Evolutionary conservation across 1,284 basidiomycete genomes (phyloP).

Genomic region (Gomphus bonarii): DNA sequence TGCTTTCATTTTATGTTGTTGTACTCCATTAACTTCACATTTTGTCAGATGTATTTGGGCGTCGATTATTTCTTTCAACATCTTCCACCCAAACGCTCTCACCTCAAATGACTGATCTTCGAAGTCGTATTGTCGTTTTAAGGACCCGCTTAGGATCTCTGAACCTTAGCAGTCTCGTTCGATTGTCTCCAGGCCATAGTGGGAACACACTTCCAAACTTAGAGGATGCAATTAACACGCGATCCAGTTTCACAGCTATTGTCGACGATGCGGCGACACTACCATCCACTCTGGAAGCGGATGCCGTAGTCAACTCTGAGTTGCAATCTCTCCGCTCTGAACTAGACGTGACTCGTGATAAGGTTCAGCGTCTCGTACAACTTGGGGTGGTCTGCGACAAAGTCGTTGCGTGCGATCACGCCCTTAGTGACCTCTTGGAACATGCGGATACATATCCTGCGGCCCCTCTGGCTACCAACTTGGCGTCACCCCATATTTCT

Average conservation of each 20-base stretch:
- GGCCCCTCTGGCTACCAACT: conserved; percentile 33
- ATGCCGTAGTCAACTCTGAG: conserved; percentile 36
- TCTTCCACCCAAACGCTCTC: conserved; percentile 16
- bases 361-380: conserved; percentile 40
- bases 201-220: conserved; percentile 36
- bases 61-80: conserved; percentile 26
- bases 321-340: conserved; percentile 51
- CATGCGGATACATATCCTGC: conserved; percentile 70
- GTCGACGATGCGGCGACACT: conserved; percentile 36
- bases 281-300: conserved; percentile 28
- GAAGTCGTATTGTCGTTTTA: conserved; percentile 14
- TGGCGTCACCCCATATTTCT: conserved; percentile 40
- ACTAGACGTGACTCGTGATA: conserved; percentile 35
- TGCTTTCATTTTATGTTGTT: not conserved
- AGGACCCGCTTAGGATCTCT: conserved; percentile 13
- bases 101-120: conserved; percentile 21
- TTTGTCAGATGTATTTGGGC: conserved; percentile 47
- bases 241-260: conserved; percentile 35
- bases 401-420: conserved; percentile 52
- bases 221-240: conserved; percentile 35
- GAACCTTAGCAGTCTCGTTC: conserved; percentile 19
- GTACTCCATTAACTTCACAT: not conserved
- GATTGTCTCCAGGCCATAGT: not conserved
- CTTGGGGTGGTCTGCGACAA: conserved; percentile 41
- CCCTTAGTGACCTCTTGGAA: conserved; percentile 70